phyloP scores from a whole-genome alignment of 2,329 filamentous ascomycete genomes.

The Phialophora verrucosa region DNA sequence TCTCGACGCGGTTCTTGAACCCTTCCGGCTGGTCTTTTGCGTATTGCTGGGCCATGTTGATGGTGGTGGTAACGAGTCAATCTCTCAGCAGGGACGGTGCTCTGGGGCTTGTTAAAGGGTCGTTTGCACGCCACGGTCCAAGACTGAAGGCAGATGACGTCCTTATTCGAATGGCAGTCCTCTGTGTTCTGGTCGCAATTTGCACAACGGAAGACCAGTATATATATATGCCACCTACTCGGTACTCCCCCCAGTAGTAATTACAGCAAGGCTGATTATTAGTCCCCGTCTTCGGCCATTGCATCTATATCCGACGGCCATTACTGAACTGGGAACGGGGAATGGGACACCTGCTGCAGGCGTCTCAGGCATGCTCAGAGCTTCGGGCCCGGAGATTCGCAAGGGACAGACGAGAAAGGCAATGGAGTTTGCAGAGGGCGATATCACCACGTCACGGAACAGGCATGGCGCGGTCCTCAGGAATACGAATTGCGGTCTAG shows the following conservation, averaged over 20 bases:
- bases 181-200: background rate
- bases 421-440: background rate
- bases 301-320: slow-evolving; percentile 16
- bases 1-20: slow-evolving; percentile 47
- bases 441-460: background rate
- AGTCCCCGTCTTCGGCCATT: background rate
- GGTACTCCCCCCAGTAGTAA: background rate
- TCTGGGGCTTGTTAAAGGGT: too few relatives aligned
- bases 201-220: background rate
- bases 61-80: background rate
- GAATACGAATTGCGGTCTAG: background rate
- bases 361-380: background rate
- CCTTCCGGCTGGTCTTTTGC: slow-evolving; percentile 48
- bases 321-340: background rate
- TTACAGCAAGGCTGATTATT: background rate
- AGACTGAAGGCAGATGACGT: background rate
- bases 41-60: slow-evolving; percentile 43
- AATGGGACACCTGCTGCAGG: background rate
- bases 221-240: background rate
- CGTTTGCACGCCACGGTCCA: too few relatives aligned
- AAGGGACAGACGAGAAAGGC: background rate
- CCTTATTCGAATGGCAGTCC: background rate
- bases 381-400: background rate
- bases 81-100: background rate
- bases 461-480: background rate